Evolutionary conservation across 345 rosid genomes (phyloP).

Genomic region (Salix suchowensis): DNA sequence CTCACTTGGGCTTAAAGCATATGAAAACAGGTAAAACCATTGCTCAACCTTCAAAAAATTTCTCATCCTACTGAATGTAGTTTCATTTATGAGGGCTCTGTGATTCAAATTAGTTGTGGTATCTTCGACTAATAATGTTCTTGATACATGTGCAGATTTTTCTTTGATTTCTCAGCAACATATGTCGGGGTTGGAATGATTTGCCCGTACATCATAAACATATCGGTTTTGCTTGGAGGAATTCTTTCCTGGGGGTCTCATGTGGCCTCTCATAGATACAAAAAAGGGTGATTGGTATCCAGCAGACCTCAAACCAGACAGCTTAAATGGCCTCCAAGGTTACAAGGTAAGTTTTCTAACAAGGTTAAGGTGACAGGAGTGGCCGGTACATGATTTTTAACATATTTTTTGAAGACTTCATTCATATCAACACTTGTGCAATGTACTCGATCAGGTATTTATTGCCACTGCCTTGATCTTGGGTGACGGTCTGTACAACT

Average conservation of each 20-base stretch:
- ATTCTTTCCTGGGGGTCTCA: conserved; percentile 69
- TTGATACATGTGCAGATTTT: conserved; percentile 15
- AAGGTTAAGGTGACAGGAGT: neutral
- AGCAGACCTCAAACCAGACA: conserved; percentile 31
- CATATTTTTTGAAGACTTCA: neutral
- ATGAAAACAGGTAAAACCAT: conserved; percentile 12
- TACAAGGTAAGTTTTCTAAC: neutral
- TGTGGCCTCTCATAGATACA: conserved; percentile 69
- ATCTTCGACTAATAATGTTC: neutral
- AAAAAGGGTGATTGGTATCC: conserved; percentile 58
- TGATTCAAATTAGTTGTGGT: neutral
- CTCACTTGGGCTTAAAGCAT: conserved; percentile 26
- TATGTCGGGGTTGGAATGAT: conserved; percentile 87
- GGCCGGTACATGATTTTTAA: neutral
- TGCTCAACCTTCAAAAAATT: neutral
- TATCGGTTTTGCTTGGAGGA: conserved; percentile 62
- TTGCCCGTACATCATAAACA: conserved; percentile 61
- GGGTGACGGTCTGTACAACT: neutral
- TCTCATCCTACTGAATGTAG: neutral
- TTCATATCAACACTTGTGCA: neutral
- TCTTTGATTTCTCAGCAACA: conserved; percentile 71
- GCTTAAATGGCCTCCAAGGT: neutral
- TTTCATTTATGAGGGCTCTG: neutral
- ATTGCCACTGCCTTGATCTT: neutral
- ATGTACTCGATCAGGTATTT: neutral